These are phyloP conservation scores for Penicillium roqueforti DNA, from an alignment of 495 filamentous ascomycete species.

Conservation along the genomic window DNA sequence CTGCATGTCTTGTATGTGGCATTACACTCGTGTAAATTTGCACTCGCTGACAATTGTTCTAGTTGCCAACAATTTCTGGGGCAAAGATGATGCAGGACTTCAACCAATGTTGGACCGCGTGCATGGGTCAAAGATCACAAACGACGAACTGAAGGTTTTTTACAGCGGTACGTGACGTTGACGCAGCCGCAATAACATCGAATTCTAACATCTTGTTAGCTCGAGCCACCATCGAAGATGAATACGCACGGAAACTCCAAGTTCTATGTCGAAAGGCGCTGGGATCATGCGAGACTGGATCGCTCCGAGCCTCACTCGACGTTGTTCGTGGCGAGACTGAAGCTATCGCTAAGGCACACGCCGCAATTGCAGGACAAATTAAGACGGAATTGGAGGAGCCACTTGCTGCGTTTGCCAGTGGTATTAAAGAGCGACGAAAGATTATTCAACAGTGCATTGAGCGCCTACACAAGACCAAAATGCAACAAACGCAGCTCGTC, in stretches of 20 bases:
- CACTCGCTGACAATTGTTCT: constrained; percentile 14
- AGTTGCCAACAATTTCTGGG: constrained; percentile 99
- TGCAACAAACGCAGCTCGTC: constrained; percentile 81
- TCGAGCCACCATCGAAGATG: constrained; percentile 91
- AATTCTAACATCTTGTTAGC: constrained; percentile 46
- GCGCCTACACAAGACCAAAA: constrained; percentile 87
- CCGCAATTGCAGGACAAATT: constrained; percentile 87
- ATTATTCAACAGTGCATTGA: constrained; percentile 92
- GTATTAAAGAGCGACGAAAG: constrained; percentile 91
- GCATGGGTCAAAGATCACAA: constrained; percentile 91
- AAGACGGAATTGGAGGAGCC: constrained; percentile 97
- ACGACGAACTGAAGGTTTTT: constrained; percentile 89
- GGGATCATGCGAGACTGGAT: constrained; percentile 83
- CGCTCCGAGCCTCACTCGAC: constrained; percentile 78
- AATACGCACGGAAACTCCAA: constrained; percentile 89
- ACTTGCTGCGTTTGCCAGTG: constrained; percentile 83
- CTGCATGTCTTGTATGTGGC: constrained; percentile 57
- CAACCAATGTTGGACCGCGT: constrained; percentile 90
- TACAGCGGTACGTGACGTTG: constrained; percentile 61
- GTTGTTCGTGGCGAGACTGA: constrained; percentile 88
- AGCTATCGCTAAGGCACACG: constrained; percentile 87
- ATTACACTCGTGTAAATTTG: background rate
- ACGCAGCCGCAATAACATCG: background rate
- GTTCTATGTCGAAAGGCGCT: constrained; percentile 83
- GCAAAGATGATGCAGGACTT: constrained; percentile 96